These are phyloP conservation scores for Histomonas meleagridis DNA, from an alignment of 208 protist species.

Conservation along the genomic window DNA sequence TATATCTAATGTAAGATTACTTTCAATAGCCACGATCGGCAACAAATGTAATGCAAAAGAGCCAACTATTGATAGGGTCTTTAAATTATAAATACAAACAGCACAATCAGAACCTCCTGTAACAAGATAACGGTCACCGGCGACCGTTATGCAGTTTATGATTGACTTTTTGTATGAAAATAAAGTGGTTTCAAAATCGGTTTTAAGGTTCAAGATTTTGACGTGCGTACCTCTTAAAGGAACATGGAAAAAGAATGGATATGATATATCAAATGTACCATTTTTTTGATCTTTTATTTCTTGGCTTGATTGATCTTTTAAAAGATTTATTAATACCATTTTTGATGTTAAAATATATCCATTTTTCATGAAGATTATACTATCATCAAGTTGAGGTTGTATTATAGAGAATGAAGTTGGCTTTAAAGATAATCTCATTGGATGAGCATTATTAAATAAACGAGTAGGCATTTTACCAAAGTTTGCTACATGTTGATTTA, in stretches of 20 bases:
- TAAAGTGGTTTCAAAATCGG: not conserved
- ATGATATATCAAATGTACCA: not conserved
- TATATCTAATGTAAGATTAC: not conserved
- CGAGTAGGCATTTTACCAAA: not conserved
- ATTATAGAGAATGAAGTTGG: too few relatives aligned
- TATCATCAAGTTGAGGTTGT: too few relatives aligned
- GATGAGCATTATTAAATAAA: not conserved
- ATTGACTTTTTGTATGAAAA: not conserved
- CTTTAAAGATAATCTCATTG: not conserved
- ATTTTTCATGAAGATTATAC: too few relatives aligned
- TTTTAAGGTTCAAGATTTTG: not conserved
- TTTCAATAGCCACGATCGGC: not conserved
- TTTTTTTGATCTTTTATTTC: not conserved
- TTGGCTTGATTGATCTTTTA: not conserved
- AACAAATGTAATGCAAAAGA: not conserved
- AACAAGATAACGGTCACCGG: not conserved
- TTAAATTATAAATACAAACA: not conserved
- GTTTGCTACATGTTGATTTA: not conserved
- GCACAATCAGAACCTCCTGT: not conserved
- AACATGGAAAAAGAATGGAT: not conserved
- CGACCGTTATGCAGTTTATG: not conserved
- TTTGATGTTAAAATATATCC: too few relatives aligned
- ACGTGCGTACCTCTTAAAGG: not conserved
- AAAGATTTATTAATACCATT: too few relatives aligned
- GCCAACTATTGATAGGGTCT: not conserved